Base-by-base conservation (phyloP, 1,284 basidiomycete genomes). In the Pseudozyma sp. region DNA sequence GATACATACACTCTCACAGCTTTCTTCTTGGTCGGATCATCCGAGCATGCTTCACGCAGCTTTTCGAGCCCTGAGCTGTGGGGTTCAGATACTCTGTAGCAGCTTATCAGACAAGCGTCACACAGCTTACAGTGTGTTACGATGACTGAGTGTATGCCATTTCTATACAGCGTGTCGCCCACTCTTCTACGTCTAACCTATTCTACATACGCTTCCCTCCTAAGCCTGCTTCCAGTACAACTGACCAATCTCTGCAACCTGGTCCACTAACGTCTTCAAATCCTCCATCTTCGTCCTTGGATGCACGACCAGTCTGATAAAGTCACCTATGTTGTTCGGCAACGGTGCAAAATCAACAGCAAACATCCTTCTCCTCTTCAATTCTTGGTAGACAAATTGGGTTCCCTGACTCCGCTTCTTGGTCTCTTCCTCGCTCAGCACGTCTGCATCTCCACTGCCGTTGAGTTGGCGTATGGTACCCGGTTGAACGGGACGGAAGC, bases 271-370 rank as follows among this genome's bases (percentile, higher is more conserved):
- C 19, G 16, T 63, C 38, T 49, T 38, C 39, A 79, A 57, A 57
- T 78, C 69, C 39, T 66, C 49, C 59, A 63, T 52, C 52, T 61
- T 70, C 8, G 74, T 80, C 43, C 64, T 53, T 11, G 82, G 82
- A 57, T 83, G 82, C 7, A 80, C 71, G 31, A 83, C 79, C 43
- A 83, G 54, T 19, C 82, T 62, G 31, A 82, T 54, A 44, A 57
- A 81, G 45, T 83, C 79, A 6, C 77, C 76, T 42, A 76, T 64
- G 6, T 45, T 74, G 21, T 65, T 58, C 7, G 66, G 72, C 36
- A 80, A 53, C 10, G 82, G 81, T 18, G 81, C 81, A 75, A 83
- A 83, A 65, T 82, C 79, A 16, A 81, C 79, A 5, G 78, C 81
- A 51, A 76, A 83, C 55, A 57, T 72, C 13, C 71, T 49, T 19